Base-by-base conservation (phyloP, 2,329 filamentous ascomycete genomes). In the Colletotrichum tabaci region DNA sequence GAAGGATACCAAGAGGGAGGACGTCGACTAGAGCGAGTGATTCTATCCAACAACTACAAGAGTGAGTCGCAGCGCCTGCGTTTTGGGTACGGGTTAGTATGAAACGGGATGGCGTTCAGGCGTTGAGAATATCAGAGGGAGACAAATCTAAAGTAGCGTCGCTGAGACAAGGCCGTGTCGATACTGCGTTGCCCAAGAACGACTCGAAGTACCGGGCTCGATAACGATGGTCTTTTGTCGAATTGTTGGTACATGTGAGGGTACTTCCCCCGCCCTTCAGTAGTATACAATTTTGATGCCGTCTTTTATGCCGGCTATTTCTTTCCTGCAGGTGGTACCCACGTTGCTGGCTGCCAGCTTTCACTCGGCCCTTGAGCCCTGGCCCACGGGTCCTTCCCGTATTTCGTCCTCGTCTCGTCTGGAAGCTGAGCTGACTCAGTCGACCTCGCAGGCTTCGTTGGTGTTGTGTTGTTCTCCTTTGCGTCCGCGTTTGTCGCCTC, bases 291-390 rank as follows among this genome's bases (percentile, higher is more conserved):
- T 44, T 60, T 30, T 23, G 44, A 53, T 26, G 35, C 23, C 44
- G n/a, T n/a, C 53, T 35, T 60, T 38, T 35, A 53, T 18, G 21
- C 30, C 46, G 35, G 40, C 67, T 52, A 74, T 71, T 79, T 82
- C 75, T 79, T 84, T 13, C 74, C 65, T n/a, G 83, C 75, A 2
- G 80, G 80, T 4, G 89, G 89, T 6, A 79, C 82, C 92, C 92
- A 94, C 3, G 89, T 82, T 58, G 88, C 78, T 0, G 92, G 92
- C 79, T 93, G 90, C 90, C 91, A 93, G n/a, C 82, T 84, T 78
- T 93, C 90, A 65, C 90, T 85, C 0, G 90, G 89, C 0, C 85
- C 86, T 23, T 77, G 84, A 1, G 86, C 84, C 74, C 84, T 85
- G 40, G 87, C 87, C 90, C 91, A 93, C 2, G 91, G 90, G 77